These are phyloP conservation scores for Panicum virgatum DNA, from an alignment of 202 grass and related monocot genomes.

Conservation along the genomic window DNA sequence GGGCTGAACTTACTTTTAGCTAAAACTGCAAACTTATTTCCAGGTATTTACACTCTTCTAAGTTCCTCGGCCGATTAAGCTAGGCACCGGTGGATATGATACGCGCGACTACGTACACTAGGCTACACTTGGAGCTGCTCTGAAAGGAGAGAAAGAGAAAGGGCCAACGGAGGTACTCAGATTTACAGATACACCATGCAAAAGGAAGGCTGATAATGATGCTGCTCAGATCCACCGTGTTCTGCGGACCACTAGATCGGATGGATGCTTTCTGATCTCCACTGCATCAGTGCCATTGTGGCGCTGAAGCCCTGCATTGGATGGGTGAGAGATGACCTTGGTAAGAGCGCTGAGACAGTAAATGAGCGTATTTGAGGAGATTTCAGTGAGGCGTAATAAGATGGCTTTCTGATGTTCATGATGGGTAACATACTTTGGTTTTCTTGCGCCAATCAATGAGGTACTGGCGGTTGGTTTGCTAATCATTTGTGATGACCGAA, in stretches of 20 bases:
- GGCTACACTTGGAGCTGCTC: constrained; percentile 25
- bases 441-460: constrained; percentile 52
- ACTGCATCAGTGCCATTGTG: constrained; percentile 53
- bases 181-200: constrained; percentile 12
- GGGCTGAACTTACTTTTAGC: constrained; percentile 15
- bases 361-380: background rate
- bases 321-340: constrained; percentile 2
- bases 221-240: background rate
- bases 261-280: background rate
- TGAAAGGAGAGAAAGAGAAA: background rate
- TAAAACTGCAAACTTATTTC: constrained; percentile 41
- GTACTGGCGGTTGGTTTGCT: constrained; percentile 47
- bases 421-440: constrained; percentile 63
- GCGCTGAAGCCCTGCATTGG: constrained; percentile 40
- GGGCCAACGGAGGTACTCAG: background rate
- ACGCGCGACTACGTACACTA: constrained; percentile 35
- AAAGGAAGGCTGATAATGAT: background rate
- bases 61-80: constrained; percentile 26
- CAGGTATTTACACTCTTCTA: constrained; percentile 55
- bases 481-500: constrained; percentile 17
- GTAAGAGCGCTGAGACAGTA: background rate
- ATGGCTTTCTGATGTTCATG: constrained; percentile 20
- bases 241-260: background rate
- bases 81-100: constrained; percentile 22
- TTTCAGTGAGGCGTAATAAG: constrained; percentile 12